phyloP scores from a whole-genome alignment of 2,329 filamentous ascomycete genomes.

The Fusarium sambucinum region DNA sequence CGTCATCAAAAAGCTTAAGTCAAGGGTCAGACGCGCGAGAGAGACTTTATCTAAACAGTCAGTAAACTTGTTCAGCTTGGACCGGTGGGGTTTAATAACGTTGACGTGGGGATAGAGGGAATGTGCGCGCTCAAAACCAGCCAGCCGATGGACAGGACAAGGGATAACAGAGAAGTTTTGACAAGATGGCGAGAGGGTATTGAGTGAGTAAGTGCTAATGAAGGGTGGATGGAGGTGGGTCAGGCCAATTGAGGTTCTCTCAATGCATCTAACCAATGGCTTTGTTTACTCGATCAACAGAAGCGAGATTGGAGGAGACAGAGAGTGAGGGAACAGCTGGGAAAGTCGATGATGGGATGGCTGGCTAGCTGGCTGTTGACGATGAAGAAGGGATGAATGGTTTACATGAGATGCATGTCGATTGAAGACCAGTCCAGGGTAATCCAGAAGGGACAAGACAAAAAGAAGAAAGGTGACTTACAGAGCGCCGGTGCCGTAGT shows the following conservation, averaged over 20 bases:
- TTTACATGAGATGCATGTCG: slow-evolving; percentile 11
- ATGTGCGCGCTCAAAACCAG: slow-evolving; percentile 32
- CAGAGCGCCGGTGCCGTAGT: slow-evolving; percentile 40
- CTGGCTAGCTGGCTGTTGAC: slow-evolving; percentile 12
- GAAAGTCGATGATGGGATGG: slow-evolving; percentile 23
- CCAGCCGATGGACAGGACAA: slow-evolving; percentile 20
- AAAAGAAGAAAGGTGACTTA: slow-evolving; percentile 26
- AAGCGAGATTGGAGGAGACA: slow-evolving; percentile 7
- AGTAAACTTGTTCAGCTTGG: slow-evolving; percentile 24
- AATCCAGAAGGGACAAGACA: slow-evolving; percentile 8
- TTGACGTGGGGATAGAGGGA: slow-evolving; percentile 32
- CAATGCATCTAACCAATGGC: slow-evolving; percentile 51
- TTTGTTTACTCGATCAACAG: slow-evolving; percentile 53
- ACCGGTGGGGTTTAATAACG: slow-evolving; percentile 26
- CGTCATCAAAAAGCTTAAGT: slow-evolving; percentile 44
- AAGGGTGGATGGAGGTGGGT: slow-evolving; percentile 36
- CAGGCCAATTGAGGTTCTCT: slow-evolving; percentile 49
- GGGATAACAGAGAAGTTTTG: slow-evolving; percentile 15
- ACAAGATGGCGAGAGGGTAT: slow-evolving; percentile 27
- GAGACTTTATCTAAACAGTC: slow-evolving; percentile 32
- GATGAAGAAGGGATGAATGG: slow-evolving; percentile 9
- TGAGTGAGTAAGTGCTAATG: neutral
- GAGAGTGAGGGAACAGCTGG: slow-evolving; percentile 2
- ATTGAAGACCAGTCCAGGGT: slow-evolving; percentile 31
- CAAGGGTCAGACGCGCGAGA: slow-evolving; percentile 39